Percentiles rank a stretch among this genome's conserved stretches.
These are phyloP conservation scores for Coniella vitis DNA, from an alignment of 2,329 filamentous ascomycete genomes.

Conservation along the genomic window DNA sequence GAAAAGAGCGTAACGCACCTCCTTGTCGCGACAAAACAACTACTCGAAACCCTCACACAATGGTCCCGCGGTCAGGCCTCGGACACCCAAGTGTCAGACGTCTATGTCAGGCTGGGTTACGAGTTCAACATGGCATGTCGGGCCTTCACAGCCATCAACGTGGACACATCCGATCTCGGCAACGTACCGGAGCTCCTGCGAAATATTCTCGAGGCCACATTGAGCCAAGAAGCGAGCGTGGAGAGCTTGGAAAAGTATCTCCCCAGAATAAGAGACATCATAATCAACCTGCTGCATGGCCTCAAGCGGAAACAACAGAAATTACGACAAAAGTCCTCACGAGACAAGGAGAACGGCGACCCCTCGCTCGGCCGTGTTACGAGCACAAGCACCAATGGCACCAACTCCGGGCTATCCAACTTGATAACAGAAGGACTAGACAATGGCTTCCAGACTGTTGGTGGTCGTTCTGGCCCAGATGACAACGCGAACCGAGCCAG, in stretches of 20 bases:
- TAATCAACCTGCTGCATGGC: slow-evolving; percentile 93
- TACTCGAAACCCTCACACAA: slow-evolving; percentile 93
- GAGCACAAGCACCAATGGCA: slow-evolving; percentile 53
- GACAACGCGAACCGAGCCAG: slow-evolving; percentile 25
- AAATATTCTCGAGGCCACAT: slow-evolving; percentile 86
- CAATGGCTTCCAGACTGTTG: slow-evolving; percentile 38
- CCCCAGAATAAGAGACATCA: slow-evolving; percentile 93
- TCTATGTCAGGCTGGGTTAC: slow-evolving; percentile 94
- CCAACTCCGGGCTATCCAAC: slow-evolving; percentile 50
- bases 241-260: slow-evolving; percentile 91
- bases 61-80: slow-evolving; percentile 92
- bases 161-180: slow-evolving; percentile 88
- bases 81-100: slow-evolving; percentile 93
- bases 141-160: slow-evolving; percentile 92
- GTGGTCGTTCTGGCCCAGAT: slow-evolving; percentile 25
- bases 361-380: slow-evolving; percentile 37
- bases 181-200: slow-evolving; percentile 90
- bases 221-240: slow-evolving; percentile 92
- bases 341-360: slow-evolving; percentile 43
- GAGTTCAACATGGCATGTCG: slow-evolving; percentile 99
- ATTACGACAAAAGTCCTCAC: slow-evolving; percentile 57
- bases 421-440: slow-evolving; percentile 53
- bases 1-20: slow-evolving; percentile 98
- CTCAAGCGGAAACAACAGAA: slow-evolving; percentile 96
- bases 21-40: slow-evolving; percentile 93